A percentile compares a stretch with the other conserved stretches of the same genome.
Conservation (phyloP, 2,329 filamentous ascomycete genomes). For the Botryotinia narcissicola region DNA sequence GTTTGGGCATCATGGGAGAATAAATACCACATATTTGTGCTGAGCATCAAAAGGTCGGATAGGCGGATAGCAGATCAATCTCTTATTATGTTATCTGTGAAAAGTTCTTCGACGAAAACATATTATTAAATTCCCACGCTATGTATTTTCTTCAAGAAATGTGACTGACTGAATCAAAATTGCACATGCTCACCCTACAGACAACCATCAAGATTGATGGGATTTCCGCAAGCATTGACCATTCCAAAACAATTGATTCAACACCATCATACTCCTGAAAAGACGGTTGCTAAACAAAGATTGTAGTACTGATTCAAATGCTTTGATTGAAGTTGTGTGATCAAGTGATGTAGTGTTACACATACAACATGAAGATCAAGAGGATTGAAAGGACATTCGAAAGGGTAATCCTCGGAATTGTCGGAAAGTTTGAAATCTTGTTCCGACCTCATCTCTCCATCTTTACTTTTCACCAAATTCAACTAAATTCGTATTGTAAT, state of each 20-base stretch:
- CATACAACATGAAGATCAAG: background rate
- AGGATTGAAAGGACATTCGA: background rate
- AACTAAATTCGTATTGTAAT: background rate
- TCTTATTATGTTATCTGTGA: background rate
- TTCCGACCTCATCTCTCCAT: background rate
- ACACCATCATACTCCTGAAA: background rate
- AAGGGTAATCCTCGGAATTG: background rate
- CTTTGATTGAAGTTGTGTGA: background rate
- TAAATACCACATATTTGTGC: background rate
- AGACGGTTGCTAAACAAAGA: background rate
- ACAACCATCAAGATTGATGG: background rate
- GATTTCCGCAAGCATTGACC: background rate
- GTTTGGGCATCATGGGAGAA: background rate
- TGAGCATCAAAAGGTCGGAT: background rate
- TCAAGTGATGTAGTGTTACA: background rate
- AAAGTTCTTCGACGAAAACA: background rate
- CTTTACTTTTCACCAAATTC: background rate
- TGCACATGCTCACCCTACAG: background rate
- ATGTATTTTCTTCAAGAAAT: background rate
- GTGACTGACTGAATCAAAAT: background rate
- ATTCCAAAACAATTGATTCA: background rate
- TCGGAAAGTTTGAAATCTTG: background rate
- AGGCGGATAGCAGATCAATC: background rate
- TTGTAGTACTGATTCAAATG: background rate
- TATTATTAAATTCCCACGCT: too few species aligned